Conservation (phyloP, 2,329 filamentous ascomycete species). For the Claviceps purpurea region DNA sequence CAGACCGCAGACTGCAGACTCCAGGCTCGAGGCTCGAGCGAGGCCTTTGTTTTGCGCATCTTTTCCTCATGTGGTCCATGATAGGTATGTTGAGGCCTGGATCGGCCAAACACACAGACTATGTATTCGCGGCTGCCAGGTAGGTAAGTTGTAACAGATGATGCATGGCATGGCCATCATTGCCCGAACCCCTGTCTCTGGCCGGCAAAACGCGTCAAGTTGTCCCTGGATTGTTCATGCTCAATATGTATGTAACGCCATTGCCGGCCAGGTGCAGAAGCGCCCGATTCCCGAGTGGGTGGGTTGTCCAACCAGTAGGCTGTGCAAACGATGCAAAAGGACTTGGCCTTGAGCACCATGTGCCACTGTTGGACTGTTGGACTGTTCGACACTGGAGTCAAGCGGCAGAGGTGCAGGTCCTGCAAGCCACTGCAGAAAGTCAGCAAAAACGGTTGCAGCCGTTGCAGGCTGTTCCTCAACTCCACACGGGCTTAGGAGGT, state of each 20-base stretch:
- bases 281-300: slow-evolving; percentile 6
- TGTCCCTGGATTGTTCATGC: not conserved
- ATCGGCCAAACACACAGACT: not conserved
- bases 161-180: not conserved
- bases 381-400: no score
- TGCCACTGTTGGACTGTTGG: not conserved
- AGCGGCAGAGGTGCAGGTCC: no score
- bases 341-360: slow-evolving; percentile 8
- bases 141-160: not conserved
- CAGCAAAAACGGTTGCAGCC: not conserved
- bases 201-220: not conserved
- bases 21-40: no score
- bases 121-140: no score
- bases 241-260: not conserved
- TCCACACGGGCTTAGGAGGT: not conserved
- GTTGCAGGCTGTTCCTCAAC: not conserved
- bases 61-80: no score
- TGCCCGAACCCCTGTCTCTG: not conserved
- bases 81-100: not conserved
- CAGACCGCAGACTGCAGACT: no score
- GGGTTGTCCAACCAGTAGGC: slow-evolving; percentile 8
- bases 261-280: not conserved
- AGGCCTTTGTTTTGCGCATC: no score
- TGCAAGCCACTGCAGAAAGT: not conserved
- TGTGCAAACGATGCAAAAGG: slow-evolving; percentile 11